Evolutionary conservation across 1,139 yeast species (phyloP).

Genomic region (Taphrina populina): DNA sequence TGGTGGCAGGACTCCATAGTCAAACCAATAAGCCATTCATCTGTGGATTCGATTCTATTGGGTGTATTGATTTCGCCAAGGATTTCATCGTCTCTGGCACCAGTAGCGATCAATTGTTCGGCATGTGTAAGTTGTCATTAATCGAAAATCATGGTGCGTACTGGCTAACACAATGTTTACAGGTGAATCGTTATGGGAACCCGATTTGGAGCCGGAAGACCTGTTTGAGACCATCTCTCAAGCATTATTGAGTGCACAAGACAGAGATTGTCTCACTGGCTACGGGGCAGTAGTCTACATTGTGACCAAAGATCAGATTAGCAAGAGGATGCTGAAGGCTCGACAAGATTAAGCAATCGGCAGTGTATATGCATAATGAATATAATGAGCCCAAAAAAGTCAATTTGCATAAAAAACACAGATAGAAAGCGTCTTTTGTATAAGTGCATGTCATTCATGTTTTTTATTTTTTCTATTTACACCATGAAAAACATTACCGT

Average conservation of each 20-base stretch:
- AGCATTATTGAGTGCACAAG: slow-evolving; percentile 89
- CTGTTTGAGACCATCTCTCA: slow-evolving; percentile 94
- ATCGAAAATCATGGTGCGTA: slow-evolving; percentile 75
- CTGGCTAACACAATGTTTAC: neutral
- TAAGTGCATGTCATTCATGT: too few relatives aligned
- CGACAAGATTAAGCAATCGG: slow-evolving; percentile 91
- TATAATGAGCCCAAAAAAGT: too few relatives aligned
- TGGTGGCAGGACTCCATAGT: slow-evolving; percentile 90
- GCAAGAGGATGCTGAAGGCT: slow-evolving; percentile 81
- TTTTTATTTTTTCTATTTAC: too few relatives aligned
- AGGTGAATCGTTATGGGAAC: slow-evolving; percentile 28
- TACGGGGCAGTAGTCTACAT: slow-evolving; percentile 98
- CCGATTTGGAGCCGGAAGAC: slow-evolving; percentile 72
- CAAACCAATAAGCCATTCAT: slow-evolving; percentile 81
- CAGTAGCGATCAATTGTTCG: slow-evolving; percentile 90
- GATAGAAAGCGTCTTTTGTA: too few relatives aligned
- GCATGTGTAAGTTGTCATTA: slow-evolving; percentile 98
- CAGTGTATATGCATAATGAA: too few relatives aligned
- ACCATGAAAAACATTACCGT: too few relatives aligned
- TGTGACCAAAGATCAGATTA: slow-evolving; percentile 87
- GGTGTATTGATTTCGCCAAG: slow-evolving; percentile 91
- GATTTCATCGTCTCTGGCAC: slow-evolving; percentile 98
- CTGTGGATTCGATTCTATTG: slow-evolving; percentile 94
- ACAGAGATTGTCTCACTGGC: slow-evolving; percentile 95
- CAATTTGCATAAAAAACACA: too few relatives aligned